Conservation (phyloP, 805 yeast genomes). For the Brettanomyces sp. region DNA sequence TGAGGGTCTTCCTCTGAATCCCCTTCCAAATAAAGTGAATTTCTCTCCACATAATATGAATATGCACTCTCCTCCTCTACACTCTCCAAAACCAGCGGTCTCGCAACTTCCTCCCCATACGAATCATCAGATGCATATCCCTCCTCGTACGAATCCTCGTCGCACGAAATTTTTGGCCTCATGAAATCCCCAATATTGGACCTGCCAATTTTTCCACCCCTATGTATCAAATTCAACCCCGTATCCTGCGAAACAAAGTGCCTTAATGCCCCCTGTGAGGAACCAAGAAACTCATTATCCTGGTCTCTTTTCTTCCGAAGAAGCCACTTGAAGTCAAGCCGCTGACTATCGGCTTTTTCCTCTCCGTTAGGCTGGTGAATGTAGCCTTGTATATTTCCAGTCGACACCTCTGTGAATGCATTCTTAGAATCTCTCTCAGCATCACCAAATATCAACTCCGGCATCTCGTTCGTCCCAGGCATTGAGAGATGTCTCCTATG, state of each 20-base stretch:
- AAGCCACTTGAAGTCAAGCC: background rate
- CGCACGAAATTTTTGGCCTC: background rate
- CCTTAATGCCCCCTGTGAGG: slow-evolving; percentile 10
- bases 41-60: too few relatives aligned
- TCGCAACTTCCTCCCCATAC: slow-evolving; percentile 16
- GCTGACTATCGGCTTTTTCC: background rate
- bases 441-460: background rate
- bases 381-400: too few relatives aligned
- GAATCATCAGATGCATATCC: background rate
- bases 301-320: background rate
- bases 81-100: slow-evolving; percentile 10
- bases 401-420: too few relatives aligned
- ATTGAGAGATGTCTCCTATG: background rate
- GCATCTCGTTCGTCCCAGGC: background rate
- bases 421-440: too few relatives aligned
- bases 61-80: background rate
- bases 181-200: background rate
- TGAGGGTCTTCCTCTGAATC: too few relatives aligned
- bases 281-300: background rate
- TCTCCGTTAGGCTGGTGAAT: background rate
- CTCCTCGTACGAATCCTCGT: slow-evolving; percentile 4
- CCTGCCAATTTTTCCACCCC: background rate
- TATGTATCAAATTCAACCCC: slow-evolving; percentile 10
- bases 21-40: too few relatives aligned
- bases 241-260: slow-evolving; percentile 25